Evolutionary conservation across 1,139 yeast genomes (phyloP).

Genomic region (Meyerozyma smithsonii): DNA sequence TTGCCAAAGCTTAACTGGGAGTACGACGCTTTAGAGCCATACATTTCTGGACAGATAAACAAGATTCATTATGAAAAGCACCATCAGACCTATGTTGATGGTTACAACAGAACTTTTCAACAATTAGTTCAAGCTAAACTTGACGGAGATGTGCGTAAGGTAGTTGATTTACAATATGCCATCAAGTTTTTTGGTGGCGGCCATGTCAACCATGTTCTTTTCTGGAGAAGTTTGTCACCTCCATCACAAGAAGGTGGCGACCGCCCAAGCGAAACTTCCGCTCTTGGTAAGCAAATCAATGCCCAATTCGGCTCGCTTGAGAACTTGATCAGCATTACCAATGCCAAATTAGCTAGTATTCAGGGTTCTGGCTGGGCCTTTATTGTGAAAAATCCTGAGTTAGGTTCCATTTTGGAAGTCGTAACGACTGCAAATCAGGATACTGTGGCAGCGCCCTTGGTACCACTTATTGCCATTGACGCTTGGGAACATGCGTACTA

Average conservation of each 20-base stretch:
- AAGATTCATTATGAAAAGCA: slow-evolving; percentile 90
- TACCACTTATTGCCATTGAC: slow-evolving; percentile 88
- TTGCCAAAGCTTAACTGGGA: slow-evolving; percentile 88
- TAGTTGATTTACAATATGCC: slow-evolving; percentile 69
- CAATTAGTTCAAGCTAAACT: slow-evolving; percentile 68
- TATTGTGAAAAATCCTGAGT: slow-evolving; percentile 80
- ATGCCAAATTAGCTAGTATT: slow-evolving; percentile 79
- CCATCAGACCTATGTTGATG: slow-evolving; percentile 91
- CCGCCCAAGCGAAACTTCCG: slow-evolving; percentile 56
- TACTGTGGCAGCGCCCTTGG: slow-evolving; percentile 67
- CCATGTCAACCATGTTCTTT: slow-evolving; percentile 76
- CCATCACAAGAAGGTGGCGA: slow-evolving; percentile 80
- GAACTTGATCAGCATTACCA: slow-evolving; percentile 61
- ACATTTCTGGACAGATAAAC: slow-evolving; percentile 83
- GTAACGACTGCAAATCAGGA: slow-evolving; percentile 90
- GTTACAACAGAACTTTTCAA: slow-evolving; percentile 79
- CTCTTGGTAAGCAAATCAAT: slow-evolving; percentile 58
- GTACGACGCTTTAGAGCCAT: slow-evolving; percentile 86
- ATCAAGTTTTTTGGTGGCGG: slow-evolving; percentile 97
- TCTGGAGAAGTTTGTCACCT: slow-evolving; percentile 93
- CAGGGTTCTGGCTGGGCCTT: slow-evolving; percentile 99
- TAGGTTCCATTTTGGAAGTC: slow-evolving; percentile 72
- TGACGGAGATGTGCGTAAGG: slow-evolving; percentile 59
- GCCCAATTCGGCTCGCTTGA: slow-evolving; percentile 77
- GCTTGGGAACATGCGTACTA: slow-evolving; percentile 99